These are phyloP conservation scores for Ustilago tritici DNA, from an alignment of 1,284 basidiomycete species.

Conservation along the genomic window DNA sequence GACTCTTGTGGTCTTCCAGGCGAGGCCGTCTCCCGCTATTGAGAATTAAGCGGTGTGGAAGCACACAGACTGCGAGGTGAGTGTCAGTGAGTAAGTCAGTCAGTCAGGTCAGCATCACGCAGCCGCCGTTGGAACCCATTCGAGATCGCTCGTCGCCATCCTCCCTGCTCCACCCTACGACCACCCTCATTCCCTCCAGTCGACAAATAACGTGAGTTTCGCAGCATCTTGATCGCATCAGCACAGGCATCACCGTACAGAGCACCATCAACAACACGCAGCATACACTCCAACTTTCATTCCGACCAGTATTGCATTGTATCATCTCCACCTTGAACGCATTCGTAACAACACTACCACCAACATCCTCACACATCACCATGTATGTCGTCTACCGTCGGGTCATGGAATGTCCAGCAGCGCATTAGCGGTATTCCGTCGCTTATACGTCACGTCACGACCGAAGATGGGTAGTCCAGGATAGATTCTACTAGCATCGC, in stretches of 20 bases:
- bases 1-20: neutral
- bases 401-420: neutral
- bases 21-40: neutral
- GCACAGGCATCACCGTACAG: conserved; percentile 12
- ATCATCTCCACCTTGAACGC: neutral
- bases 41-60: conserved; percentile 1
- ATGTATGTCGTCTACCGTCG: conserved; percentile 15
- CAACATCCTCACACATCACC: conserved; percentile 1
- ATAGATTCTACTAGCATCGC: neutral
- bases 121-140: conserved; percentile 24
- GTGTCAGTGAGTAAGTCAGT: neutral
- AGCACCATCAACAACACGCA: conserved; percentile 5
- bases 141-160: conserved; percentile 45
- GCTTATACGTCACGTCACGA: neutral
- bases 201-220: conserved; percentile 51
- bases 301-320: neutral
- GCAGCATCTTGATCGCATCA: conserved; percentile 30
- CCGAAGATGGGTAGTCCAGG: neutral
- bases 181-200: conserved; percentile 34
- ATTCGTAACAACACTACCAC: neutral
- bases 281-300: neutral
- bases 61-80: neutral
- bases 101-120: conserved; percentile 7
- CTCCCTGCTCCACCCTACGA: conserved; percentile 46
- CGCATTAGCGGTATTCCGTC: neutral